Evolutionary conservation across 192 early-diverging fungal species (phyloP).

Genomic region (Entophlyctis helioformis): DNA sequence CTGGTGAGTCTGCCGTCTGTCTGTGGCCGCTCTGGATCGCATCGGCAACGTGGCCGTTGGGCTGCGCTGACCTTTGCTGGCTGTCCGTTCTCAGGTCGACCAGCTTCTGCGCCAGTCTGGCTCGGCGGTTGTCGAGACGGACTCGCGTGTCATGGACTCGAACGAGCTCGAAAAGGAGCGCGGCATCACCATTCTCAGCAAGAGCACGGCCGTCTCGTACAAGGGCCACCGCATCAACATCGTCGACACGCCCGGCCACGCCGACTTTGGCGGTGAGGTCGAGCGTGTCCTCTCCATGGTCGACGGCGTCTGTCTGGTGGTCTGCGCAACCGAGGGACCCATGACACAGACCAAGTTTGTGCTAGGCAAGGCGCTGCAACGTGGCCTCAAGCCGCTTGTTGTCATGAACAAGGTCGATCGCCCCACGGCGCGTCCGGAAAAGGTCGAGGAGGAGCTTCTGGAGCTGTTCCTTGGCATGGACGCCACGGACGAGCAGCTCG

Average conservation of each 20-base stretch:
- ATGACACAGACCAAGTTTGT: conserved; percentile 89
- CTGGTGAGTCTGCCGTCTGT: too few relatives aligned
- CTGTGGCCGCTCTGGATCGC: too few relatives aligned
- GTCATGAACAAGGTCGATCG: conserved; percentile 81
- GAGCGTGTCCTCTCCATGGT: conserved; percentile 84
- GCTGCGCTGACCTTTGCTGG: too few relatives aligned
- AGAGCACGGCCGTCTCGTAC: conserved; percentile 65
- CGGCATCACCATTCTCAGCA: conserved; percentile 82
- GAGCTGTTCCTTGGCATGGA: conserved; percentile 72
- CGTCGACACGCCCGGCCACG: conserved; percentile 71
- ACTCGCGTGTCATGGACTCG: conserved; percentile 70
- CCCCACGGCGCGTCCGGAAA: conserved; percentile 57
- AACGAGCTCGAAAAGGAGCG: conserved; percentile 73
- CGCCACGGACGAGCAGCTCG: conserved; percentile 66
- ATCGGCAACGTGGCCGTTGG: too few relatives aligned
- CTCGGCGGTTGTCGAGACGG: conserved; percentile 31
- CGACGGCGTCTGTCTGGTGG: conserved; percentile 75
- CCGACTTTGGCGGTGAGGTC: conserved; percentile 45
- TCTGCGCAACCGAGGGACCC: conserved; percentile 73
- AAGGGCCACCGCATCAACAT: conserved; percentile 72
- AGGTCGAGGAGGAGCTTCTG: conserved; percentile 67
- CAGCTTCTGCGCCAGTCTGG: conserved; percentile 51
- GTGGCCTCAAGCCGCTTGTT: conserved; percentile 60
- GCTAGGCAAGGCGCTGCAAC: conserved; percentile 62
- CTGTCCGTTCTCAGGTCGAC: conserved; percentile 17